Evolutionary conservation across 2,329 filamentous ascomycete species (phyloP), one percentile per base, ranked within the genome.

Genomic region (Arthrobotrys sinensis): DNA sequence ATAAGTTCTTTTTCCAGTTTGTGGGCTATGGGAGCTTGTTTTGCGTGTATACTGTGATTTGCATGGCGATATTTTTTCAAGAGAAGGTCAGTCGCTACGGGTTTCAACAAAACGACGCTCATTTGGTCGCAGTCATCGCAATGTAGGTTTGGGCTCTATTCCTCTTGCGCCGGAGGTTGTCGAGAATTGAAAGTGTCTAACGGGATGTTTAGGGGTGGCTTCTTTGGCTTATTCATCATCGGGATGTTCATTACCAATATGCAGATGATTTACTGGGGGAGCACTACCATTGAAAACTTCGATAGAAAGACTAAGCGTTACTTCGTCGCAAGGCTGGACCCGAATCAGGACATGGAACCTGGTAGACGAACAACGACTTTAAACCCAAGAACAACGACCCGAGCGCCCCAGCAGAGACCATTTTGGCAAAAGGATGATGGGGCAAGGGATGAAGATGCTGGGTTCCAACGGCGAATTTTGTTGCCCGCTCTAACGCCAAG

Each of bases 1-100:
- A 79, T 52, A 79, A 79, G 48, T 79, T 79, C 34, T 79, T 79
- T 36, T 65, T 79, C 4, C 76, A 79, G 24, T 79, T 79, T 48
- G 45, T 79, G 0, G 52, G 46, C 6, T 79, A 75, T 46, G 76
- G 63, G 2, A 69, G 34, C n/a, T 40, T 79, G 6, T 79, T 64
- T 36, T 79, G 76, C 48, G 45, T 79, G 10, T 79, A 79, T 38
- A 38, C 48, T 3, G 64, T 79, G 4, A 65, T 73, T 8, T 65
- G 63, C 24, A 50, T 79, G 46, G 76, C 76, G 1, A 34, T 69
- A 8, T 79, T 73, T 32, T 79, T 79, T 45, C 24, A 75, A 34
- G 63, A 79, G 21, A 79, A 72, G 19, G 40, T 73, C 5, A 36
- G 32, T 10, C 36, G 28, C 10, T 50, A 70, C 10, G 76, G 69